Evolutionary conservation across 192 early-diverging fungal species (phyloP), one percentile per base, ranked within the genome.

Genomic region (Funneliformis mosseae): DNA sequence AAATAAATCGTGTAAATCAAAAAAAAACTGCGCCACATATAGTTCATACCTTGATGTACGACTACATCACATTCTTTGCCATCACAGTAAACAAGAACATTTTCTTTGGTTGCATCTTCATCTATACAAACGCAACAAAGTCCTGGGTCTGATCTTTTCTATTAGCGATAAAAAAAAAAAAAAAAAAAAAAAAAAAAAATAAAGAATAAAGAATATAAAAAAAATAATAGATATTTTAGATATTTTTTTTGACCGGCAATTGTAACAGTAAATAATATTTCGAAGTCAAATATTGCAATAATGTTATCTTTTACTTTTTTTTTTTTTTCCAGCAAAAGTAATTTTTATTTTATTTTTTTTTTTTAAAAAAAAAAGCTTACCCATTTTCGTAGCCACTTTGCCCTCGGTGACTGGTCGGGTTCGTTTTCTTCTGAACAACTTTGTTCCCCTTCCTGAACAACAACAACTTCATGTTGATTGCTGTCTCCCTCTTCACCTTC

Each of bases 81-180:
- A 68, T 89, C 88, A 71, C 88, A 89, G 78, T 89, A 89, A 8
- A 89, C 88, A 82, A 89, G 84, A 5, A 84, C 81, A 67, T 88
- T 88, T 18, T 80, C 81, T n/a, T 85, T 84, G n/a, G 85, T 84
- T 7, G 85, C 84, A 23, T 82, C 83, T 69, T 82, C 80, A 50
- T 86, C 87, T 27, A 88, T 82, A 74, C 88, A 89, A 14, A 89
- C 83, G 28, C 88, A 89, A 76, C 88, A 89, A 12, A 88, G 81
- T 12, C 86, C 86, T 5, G 88, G 88, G 81, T 89, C 88, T 33
- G 88, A 81, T 21, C 83, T 68, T 81, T 89, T 89, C 88, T 89
- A 64, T 80, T 38, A 67, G 14, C 8, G 45, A 64, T 48, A 12
- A 77, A 60, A 72, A 63, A 76, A 18, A 8, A 73, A 16, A 41